Evolutionary conservation across 1,139 yeast species (phyloP), one percentile per base, ranked within the genome.

Genomic region (Candida frijolesensis): DNA sequence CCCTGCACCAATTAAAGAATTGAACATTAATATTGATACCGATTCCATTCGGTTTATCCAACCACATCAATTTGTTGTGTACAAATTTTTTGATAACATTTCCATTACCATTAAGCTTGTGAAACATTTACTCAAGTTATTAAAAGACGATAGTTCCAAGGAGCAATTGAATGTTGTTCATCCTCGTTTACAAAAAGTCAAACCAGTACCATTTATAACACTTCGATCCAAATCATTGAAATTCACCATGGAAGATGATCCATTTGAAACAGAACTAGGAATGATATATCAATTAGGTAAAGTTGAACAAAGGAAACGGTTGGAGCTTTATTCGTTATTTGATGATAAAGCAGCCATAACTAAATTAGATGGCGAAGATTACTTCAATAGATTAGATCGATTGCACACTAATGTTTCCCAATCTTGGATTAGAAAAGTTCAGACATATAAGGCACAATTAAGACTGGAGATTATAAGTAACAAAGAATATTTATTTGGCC

Each of bases 211-310:
- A 0, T 68, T 68, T 18, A 71, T 87, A 2, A 71, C 76, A 10
- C 47, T 90, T 11, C 72, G 65, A 47, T 68, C 91, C 0, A 70
- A 74, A 5, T 70, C 71, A 29, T 59, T 89, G 6, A 60, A 77
- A 1, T 70, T 86, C 45, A 62, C 70, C 10, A 71, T 86, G 68
- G 90, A 84, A 52, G 97, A 91, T 67, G 97, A 92, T 67, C 90
- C 95, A 5, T 90, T 94, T 64, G 99, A 92, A 66, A 69, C 87
- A 1, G 87, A 90, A 58, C 68, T 92, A 51, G 82, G 82, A 41
- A 79, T 87, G 79, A 85, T 89, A 25, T 89, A 82, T 65, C 94
- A 88, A 60, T 77, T 89, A 33, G 97, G 97, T 1, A 57, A 78
- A 47, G 68, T 80, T 4, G 97, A 90, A 60, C 96, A 89, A 61